Base-by-base conservation (phyloP, 768 basidiomycete species). In the Suillus hirtellus region DNA sequence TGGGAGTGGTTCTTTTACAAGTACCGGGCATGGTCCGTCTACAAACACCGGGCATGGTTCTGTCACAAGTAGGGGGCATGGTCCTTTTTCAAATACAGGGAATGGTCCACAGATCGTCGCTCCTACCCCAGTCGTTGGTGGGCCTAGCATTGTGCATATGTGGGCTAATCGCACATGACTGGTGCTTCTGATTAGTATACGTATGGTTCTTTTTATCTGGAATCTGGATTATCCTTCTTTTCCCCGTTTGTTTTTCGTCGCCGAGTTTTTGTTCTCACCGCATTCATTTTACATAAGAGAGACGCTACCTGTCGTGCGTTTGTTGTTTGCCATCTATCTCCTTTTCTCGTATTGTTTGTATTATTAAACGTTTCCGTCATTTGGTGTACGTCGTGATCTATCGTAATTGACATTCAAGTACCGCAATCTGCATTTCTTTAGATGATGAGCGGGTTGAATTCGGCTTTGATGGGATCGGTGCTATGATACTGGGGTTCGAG, bases 121-220 rank as follows among this genome's bases (percentile, higher is more conserved):
- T 62, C 74, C 74, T 46, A 75, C 74, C 35, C 74, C 74, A 60
- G 66, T 75, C 42, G 75, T 75, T 66, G 74, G 74, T 53, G 74
- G 74, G 14, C 74, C 74, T 35, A 75, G 75, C 67, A 66, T 75
- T 59, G 69, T 69, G 67, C 75, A 75, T 64, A 63, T 75, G 65
- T 75, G 74, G 74, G 75, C 75, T 61, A 67, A 72, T 60, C 74
- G 73, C 19, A 35, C 69, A 65, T 75, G 70, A 75, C 60, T 62
- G 69, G 55, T 70, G 50, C 24, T 60, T 58, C 56, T 50, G 50
- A 40, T 60, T 31, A 10, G 14, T 35, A 49, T 52, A 31, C 60
- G 27, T 35, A 40, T 52, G 17, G 40, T 42, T 31, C 37, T 21
- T 42, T 63, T 47, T 61, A 63, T 61, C 60, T 37, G 47, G 50